Percentiles rank a stretch among this genome's conserved stretches.
phyloP scores from a whole-genome alignment of 441 rosid species.

The Croton setiger region DNA sequence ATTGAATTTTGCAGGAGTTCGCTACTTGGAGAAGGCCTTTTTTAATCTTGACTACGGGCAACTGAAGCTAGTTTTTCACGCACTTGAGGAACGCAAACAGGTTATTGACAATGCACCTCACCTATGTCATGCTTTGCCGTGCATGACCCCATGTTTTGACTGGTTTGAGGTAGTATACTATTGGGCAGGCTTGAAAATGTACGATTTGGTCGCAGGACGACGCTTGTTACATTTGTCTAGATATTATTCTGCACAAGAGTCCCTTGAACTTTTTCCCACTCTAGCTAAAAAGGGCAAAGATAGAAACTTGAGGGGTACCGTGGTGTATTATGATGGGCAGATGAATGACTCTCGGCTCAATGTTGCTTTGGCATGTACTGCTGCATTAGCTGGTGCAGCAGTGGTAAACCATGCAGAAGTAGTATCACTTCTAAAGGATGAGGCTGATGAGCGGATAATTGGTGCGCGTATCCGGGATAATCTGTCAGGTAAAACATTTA shows the following conservation, averaged over 20 bases:
- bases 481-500: constrained; percentile 51
- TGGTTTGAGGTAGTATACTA: constrained; percentile 92
- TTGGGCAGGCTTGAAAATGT: constrained; percentile 94
- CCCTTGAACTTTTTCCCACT: constrained; percentile 86
- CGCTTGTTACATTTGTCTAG: constrained; percentile 82
- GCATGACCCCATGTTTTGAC: constrained; percentile 96
- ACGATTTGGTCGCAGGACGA: constrained; percentile 91
- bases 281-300: constrained; percentile 74
- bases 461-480: constrained; percentile 84
- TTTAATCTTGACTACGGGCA: constrained; percentile 93
- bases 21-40: constrained; percentile 95
- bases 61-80: constrained; percentile 87
- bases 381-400: constrained; percentile 88
- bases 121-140: constrained; percentile 88
- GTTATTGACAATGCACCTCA: constrained; percentile 95
- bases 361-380: constrained; percentile 85
- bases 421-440: constrained; percentile 68
- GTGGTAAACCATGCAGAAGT: constrained; percentile 95
- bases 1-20: constrained; percentile 53
- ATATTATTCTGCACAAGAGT: constrained; percentile 80
- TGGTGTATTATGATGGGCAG: constrained; percentile 95
- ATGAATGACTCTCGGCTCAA: constrained; percentile 96
- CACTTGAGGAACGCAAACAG: constrained; percentile 91
- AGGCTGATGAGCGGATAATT: constrained; percentile 46
- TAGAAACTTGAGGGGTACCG: constrained; percentile 71